phyloP scores from a whole-genome alignment of 2,329 filamentous ascomycete species.

The Fusarium brevicatenulatum region DNA sequence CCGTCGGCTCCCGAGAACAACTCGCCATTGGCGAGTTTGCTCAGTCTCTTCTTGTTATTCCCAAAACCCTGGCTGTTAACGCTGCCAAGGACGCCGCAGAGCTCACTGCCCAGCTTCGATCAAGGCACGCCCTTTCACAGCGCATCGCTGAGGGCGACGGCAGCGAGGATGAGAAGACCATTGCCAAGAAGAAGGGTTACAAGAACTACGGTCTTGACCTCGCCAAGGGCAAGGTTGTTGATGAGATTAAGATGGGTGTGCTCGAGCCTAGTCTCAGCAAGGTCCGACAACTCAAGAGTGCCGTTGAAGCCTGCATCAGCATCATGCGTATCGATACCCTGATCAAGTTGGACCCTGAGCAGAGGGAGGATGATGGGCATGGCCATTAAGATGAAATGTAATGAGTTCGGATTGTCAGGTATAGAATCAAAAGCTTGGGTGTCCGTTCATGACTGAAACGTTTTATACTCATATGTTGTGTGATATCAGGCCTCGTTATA shows the following conservation, averaged over 20 bases:
- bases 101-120: slow-evolving; percentile 93
- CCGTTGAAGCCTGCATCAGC: slow-evolving; percentile 96
- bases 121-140: slow-evolving; percentile 92
- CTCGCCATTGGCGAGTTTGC: slow-evolving; percentile 98
- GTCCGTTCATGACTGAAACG: slow-evolving; percentile 38
- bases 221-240: slow-evolving; percentile 86
- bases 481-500: slow-evolving; percentile 5
- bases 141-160: slow-evolving; percentile 87
- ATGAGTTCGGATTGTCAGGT: slow-evolving; percentile 41
- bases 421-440: slow-evolving; percentile 44
- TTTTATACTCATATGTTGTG: slow-evolving; percentile 10
- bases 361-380: slow-evolving; percentile 81
- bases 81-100: slow-evolving; percentile 96
- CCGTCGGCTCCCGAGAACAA: slow-evolving; percentile 95
- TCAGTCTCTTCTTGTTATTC: slow-evolving; percentile 90
- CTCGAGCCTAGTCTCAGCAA: slow-evolving; percentile 98
- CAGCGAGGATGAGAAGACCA: slow-evolving; percentile 85
- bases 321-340: slow-evolving; percentile 99
- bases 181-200: slow-evolving; percentile 95
- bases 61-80: slow-evolving; percentile 96
- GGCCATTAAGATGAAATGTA: slow-evolving; percentile 68
- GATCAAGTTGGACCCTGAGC: slow-evolving; percentile 95
- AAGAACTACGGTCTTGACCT: slow-evolving; percentile 98
- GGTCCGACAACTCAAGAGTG: slow-evolving; percentile 96
- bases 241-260: slow-evolving; percentile 94